These are phyloP conservation scores for Lodderomyces pseudojiufengensis DNA, from an alignment of 1,139 yeast species.

Conservation along the genomic window DNA sequence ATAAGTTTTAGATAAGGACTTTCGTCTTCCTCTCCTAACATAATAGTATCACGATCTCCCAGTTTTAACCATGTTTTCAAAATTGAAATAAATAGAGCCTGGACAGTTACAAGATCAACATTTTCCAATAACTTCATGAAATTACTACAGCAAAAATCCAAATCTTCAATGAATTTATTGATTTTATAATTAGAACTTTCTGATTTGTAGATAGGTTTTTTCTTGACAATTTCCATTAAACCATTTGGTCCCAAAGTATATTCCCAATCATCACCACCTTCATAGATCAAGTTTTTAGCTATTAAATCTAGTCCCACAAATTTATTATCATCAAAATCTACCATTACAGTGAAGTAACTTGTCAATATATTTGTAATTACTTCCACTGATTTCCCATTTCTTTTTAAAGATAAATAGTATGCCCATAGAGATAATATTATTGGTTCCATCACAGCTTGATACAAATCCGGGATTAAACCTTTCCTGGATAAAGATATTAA, in stretches of 20 bases:
- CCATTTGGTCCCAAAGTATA: constrained; percentile 52
- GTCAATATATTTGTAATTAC: constrained; percentile 47
- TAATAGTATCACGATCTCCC: neutral
- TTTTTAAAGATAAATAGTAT: constrained; percentile 48
- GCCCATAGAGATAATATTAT: constrained; percentile 58
- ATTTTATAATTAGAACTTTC: constrained; percentile 21
- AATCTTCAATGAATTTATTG: constrained; percentile 33
- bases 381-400: constrained; percentile 35
- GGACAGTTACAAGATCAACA: constrained; percentile 46
- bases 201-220: constrained; percentile 8
- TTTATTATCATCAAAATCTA: constrained; percentile 21
- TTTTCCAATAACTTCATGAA: constrained; percentile 48
- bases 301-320: constrained; percentile 34
- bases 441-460: constrained; percentile 40
- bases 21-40: constrained; percentile 23
- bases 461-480: constrained; percentile 40
- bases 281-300: constrained; percentile 41
- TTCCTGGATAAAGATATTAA: constrained; percentile 58
- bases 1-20: constrained; percentile 56
- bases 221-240: constrained; percentile 44
- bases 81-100: constrained; percentile 46
- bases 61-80: constrained; percentile 56
- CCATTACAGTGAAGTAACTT: constrained; percentile 41
- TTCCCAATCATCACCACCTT: constrained; percentile 48
- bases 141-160: constrained; percentile 51